A percentile compares a stretch with the other conserved stretches of the same genome.
Evolutionary conservation across 2,329 filamentous ascomycete species (phyloP).

Genomic region (Dothideomycetes sp.): DNA sequence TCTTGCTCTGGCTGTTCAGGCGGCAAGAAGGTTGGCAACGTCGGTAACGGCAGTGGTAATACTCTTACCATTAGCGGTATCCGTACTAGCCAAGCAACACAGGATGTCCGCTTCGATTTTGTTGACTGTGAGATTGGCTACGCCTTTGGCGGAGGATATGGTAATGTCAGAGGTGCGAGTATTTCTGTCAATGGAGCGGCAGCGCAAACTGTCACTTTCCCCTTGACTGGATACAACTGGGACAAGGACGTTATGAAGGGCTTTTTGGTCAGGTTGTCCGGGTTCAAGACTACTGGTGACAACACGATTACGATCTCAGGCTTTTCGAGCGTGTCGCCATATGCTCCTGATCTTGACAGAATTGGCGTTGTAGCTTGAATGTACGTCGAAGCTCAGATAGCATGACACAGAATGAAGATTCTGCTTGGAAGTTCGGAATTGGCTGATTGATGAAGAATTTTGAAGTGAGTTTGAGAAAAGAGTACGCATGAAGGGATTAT

Average conservation of each 20-base stretch:
- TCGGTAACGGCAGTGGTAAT: constrained; percentile 19
- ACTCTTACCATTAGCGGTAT: constrained; percentile 25
- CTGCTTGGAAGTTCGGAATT: too few relatives aligned
- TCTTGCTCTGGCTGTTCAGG: constrained; percentile 28
- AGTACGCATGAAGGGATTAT: too few relatives aligned
- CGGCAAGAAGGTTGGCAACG: constrained; percentile 26
- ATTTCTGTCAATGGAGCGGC: constrained; percentile 30
- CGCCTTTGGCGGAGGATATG: constrained; percentile 22
- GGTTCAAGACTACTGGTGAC: constrained; percentile 18
- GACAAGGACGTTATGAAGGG: constrained; percentile 23
- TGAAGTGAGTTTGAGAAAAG: too few relatives aligned
- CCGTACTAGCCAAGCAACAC: constrained; percentile 21
- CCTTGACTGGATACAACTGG: constrained; percentile 34
- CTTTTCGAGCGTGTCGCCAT: constrained; percentile 17
- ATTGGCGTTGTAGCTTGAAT: constrained; percentile 28
- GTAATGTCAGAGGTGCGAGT: constrained; percentile 30
- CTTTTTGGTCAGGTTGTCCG: constrained; percentile 20
- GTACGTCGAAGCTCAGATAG: constrained; percentile 49
- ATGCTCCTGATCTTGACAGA: constrained; percentile 24
- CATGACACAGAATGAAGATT: constrained; percentile 54
- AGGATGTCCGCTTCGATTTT: constrained; percentile 31
- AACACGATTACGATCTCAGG: constrained; percentile 23
- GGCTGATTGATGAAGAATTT: too few relatives aligned
- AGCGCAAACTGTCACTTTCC: constrained; percentile 30
- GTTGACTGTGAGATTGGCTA: constrained; percentile 34